phyloP scores from a whole-genome alignment of 768 basidiomycete genomes.

The Trametes cinnabarina region DNA sequence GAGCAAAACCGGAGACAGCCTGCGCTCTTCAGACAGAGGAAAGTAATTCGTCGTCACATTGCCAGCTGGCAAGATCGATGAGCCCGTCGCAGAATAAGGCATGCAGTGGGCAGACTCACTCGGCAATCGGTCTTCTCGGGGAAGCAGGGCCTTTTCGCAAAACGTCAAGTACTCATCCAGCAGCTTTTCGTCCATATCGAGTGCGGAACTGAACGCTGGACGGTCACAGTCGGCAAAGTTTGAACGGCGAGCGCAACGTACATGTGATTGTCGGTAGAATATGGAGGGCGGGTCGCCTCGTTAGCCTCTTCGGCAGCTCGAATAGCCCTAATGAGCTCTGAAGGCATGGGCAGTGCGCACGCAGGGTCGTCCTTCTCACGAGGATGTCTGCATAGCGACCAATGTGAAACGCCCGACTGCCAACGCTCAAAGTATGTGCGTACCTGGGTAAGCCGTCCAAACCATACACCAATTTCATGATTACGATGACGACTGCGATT shows the following conservation, averaged over 20 bases:
- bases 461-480: conserved; percentile 84
- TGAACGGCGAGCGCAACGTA: conserved; percentile 34
- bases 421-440: conserved; percentile 2
- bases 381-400: conserved; percentile 38
- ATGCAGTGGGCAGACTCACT: conserved; percentile 1
- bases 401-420: neutral
- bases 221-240: too few species aligned
- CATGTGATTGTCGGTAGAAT: conserved; percentile 46
- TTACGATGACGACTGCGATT: conserved; percentile 57
- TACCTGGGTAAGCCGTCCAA: conserved; percentile 68
- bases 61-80: conserved; percentile 7
- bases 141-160: conserved; percentile 52
- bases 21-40: conserved; percentile 2
- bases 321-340: conserved; percentile 48
- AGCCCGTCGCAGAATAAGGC: too few species aligned
- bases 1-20: neutral
- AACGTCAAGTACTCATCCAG: conserved; percentile 68
- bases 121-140: conserved; percentile 17
- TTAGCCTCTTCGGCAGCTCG: conserved; percentile 37
- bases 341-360: conserved; percentile 51
- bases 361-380: conserved; percentile 52
- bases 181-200: conserved; percentile 47
- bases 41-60: conserved; percentile 22
- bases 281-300: conserved; percentile 33
- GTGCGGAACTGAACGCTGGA: conserved; percentile 43